These are phyloP conservation scores for Amanita rubescens DNA, from an alignment of 768 basidiomycete species.

Conservation along the genomic window DNA sequence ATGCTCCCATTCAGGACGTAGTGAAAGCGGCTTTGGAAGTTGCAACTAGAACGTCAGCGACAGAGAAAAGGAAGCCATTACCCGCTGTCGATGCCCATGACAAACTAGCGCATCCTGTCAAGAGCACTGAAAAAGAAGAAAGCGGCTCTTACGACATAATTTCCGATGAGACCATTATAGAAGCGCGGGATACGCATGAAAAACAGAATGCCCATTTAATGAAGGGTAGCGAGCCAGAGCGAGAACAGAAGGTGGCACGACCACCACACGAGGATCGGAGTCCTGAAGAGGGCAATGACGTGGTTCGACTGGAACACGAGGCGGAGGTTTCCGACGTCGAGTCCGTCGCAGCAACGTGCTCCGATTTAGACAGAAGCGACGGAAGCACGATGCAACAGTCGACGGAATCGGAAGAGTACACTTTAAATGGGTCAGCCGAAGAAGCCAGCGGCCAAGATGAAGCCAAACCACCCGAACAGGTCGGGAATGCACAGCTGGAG, in stretches of 20 bases:
- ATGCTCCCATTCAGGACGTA: constrained; percentile 65
- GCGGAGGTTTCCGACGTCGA: background rate
- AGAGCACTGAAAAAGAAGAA: constrained; percentile 3
- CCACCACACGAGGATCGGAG: constrained; percentile 22
- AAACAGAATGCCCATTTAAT: background rate
- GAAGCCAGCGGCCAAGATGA: background rate
- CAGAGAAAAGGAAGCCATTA: constrained; percentile 1
- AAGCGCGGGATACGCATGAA: background rate
- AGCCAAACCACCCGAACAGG: background rate
- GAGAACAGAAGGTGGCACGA: constrained; percentile 26
- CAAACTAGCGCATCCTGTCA: background rate
- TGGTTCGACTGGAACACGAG: background rate
- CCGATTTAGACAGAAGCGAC: constrained; percentile 3
- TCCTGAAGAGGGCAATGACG: constrained; percentile 13
- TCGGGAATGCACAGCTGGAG: background rate
- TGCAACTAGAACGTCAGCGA: background rate
- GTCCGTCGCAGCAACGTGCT: constrained; percentile 4
- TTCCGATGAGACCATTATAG: background rate
- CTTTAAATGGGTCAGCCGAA: background rate
- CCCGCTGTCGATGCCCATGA: background rate
- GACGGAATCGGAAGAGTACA: constrained; percentile 3
- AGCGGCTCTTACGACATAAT: constrained; percentile 2
- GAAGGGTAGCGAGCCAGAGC: constrained; percentile 16
- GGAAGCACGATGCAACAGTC: constrained; percentile 4
- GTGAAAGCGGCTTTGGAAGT: constrained; percentile 43